phyloP scores from a whole-genome alignment of 371 early-diverging fungal genomes.

The Saksenaea vasiformis region DNA sequence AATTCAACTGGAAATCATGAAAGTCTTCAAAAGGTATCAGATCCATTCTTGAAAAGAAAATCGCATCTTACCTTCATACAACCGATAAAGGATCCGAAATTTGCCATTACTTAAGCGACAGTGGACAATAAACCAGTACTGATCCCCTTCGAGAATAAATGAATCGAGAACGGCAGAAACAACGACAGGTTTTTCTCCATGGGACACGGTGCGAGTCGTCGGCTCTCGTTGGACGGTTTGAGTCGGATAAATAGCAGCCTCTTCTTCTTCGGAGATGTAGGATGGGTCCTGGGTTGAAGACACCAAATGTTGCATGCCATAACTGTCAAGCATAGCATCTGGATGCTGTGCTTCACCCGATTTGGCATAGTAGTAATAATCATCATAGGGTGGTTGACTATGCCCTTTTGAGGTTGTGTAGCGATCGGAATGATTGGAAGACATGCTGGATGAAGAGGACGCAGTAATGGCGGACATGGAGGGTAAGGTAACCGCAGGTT shows the following conservation, averaged over 20 bases:
- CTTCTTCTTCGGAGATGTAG: background rate
- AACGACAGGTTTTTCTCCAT: slow-evolving; percentile 18
- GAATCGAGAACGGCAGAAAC: slow-evolving; percentile 62
- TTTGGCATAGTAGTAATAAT: background rate
- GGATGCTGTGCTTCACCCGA: slow-evolving; percentile 9
- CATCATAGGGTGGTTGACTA: background rate
- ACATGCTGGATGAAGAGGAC: background rate
- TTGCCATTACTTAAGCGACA: slow-evolving; percentile 56
- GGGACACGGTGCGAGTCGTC: background rate
- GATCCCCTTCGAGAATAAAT: slow-evolving; percentile 62
- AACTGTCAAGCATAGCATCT: slow-evolving; percentile 22
- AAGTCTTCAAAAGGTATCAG: slow-evolving; percentile 52
- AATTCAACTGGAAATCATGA: slow-evolving; percentile 75
- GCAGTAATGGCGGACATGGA: background rate
- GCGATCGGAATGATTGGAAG: slow-evolving; percentile 1
- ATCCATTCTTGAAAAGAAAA: background rate
- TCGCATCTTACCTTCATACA: slow-evolving; percentile 57
- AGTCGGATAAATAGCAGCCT: background rate
- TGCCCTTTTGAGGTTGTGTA: background rate
- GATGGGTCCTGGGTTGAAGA: background rate
- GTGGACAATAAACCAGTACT: slow-evolving; percentile 72
- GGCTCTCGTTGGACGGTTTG: background rate
- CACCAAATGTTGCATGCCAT: slow-evolving; percentile 17
- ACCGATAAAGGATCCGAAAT: slow-evolving; percentile 63
- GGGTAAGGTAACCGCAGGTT: background rate